Evolutionary conservation across 257 asterid species (phyloP).

Genomic region (Salvia rosmarinus): DNA sequence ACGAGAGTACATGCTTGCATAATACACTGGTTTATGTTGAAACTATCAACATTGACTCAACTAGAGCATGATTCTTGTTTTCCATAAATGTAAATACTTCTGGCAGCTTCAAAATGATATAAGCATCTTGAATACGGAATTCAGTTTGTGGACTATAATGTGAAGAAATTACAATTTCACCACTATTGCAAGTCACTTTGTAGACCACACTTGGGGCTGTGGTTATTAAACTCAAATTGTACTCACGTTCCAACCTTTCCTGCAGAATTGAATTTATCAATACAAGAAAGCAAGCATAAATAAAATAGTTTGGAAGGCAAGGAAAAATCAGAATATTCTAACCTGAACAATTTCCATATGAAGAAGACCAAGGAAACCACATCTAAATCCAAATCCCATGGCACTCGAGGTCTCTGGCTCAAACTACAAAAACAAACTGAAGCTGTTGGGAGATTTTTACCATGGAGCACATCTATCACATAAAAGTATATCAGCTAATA

Average conservation of each 20-base stretch:
- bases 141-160: conserved; percentile 34
- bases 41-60: too few relatives aligned
- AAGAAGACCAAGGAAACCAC: conserved; percentile 98
- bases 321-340: conserved; percentile 26
- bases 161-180: conserved; percentile 78
- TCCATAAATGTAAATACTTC: conserved; percentile 4
- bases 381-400: conserved; percentile 99
- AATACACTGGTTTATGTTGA: too few relatives aligned
- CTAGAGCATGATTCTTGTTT: too few relatives aligned
- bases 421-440: conserved; percentile 25
- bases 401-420: conserved; percentile 78
- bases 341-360: conserved; percentile 99
- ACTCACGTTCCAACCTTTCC: conserved; percentile 99
- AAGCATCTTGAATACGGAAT: conserved; percentile 13
- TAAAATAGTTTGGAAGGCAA: conserved; percentile 25
- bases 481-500: conserved; percentile 22
- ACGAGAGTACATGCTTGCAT: too few relatives aligned
- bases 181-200: conserved; percentile 67
- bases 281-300: conserved; percentile 31
- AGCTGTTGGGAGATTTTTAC: conserved; percentile 22
- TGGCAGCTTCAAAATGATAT: conserved; percentile 16
- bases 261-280: conserved; percentile 47
- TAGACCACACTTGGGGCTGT: conserved; percentile 91
- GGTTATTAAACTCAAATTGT: conserved; percentile 85
- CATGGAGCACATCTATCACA: conserved; percentile 16